phyloP scores from a whole-genome alignment of 192 early-diverging fungal genomes.

The Endogone sp. region DNA sequence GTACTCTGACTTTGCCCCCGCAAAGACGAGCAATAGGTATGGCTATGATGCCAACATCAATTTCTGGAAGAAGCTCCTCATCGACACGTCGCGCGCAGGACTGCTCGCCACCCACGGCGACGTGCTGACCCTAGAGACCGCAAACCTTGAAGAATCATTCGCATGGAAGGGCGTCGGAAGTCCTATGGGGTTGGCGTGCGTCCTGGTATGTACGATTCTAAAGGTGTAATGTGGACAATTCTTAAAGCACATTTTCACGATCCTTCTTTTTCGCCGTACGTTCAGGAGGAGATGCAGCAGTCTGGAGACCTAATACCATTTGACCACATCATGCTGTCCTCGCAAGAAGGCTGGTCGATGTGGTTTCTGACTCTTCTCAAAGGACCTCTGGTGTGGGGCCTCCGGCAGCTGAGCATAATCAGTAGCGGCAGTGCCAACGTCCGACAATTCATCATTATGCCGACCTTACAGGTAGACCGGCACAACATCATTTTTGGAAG shows the following conservation, averaged over 20 bases:
- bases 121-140: background rate
- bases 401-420: background rate
- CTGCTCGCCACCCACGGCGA: background rate
- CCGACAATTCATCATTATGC: background rate
- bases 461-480: background rate
- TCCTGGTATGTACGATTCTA: background rate
- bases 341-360: background rate
- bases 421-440: background rate
- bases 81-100: background rate
- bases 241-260: background rate
- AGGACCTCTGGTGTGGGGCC: background rate
- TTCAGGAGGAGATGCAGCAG: background rate
- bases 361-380: background rate
- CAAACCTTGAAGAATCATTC: background rate
- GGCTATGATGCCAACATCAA: background rate
- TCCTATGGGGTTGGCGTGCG: background rate
- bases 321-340: background rate
- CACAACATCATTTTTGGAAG: too few relatives aligned
- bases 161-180: slow-evolving; percentile 1
- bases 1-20: slow-evolving; percentile 1
- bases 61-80: slow-evolving; percentile 1
- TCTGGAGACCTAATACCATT: background rate
- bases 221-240: background rate
- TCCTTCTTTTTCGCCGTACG: background rate
- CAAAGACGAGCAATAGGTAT: background rate